Percentiles rank a stretch among this genome's conserved stretches.
Conservation (phyloP, 1,139 yeast genomes). For the Diutina ranongensis region DNA sequence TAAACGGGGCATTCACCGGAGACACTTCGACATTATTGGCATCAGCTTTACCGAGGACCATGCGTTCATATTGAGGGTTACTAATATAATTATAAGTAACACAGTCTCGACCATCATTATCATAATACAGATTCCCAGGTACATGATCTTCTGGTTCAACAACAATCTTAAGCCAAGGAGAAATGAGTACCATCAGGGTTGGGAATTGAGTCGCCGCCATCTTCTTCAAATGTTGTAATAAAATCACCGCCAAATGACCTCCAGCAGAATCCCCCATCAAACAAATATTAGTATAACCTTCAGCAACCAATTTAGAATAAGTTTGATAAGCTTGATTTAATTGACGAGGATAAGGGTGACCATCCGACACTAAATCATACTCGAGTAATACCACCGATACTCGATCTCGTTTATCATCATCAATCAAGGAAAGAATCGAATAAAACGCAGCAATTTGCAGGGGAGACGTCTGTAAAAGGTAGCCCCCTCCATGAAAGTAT, state of each 20-base stretch:
- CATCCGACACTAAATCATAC: conserved; percentile 25
- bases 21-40: not conserved
- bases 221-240: conserved; percentile 7
- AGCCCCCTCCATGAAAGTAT: conserved; percentile 35
- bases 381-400: conserved; percentile 26
- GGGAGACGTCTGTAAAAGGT: conserved; percentile 22
- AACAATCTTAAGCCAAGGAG: not conserved
- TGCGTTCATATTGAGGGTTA: not conserved
- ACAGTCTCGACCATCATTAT: not conserved
- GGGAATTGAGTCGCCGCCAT: not conserved
- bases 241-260: conserved; percentile 10
- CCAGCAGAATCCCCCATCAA: conserved; percentile 14
- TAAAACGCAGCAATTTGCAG: conserved; percentile 22
- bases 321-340: conserved; percentile 22
- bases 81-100: not conserved
- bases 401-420: conserved; percentile 16
- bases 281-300: conserved; percentile 20
- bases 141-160: not conserved
- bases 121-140: not conserved
- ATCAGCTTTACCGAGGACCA: not conserved
- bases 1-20: not conserved
- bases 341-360: conserved; percentile 25
- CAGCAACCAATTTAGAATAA: conserved; percentile 15
- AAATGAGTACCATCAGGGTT: conserved; percentile 5
- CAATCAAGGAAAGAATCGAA: conserved; percentile 21